Evolutionary conservation across 805 yeast species (phyloP).

Genomic region (Candida michaelii): DNA sequence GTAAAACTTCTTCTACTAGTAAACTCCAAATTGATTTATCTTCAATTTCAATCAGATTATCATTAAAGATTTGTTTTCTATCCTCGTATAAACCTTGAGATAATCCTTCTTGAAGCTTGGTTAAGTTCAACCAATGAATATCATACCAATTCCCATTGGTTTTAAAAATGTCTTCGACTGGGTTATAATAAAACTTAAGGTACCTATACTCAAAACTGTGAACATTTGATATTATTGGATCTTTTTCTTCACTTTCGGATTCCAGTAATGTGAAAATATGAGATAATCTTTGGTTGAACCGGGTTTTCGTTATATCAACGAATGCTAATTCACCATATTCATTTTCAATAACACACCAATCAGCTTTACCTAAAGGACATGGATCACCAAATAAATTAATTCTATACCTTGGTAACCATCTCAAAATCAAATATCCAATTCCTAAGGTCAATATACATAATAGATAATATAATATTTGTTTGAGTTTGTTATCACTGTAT

Average conservation of each 20-base stretch:
- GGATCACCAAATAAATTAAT: constrained; percentile 64
- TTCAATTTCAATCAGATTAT: constrained; percentile 70
- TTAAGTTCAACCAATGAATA: constrained; percentile 65
- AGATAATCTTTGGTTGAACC: constrained; percentile 73
- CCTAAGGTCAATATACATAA: constrained; percentile 67
- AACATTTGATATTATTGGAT: constrained; percentile 69
- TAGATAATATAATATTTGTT: constrained; percentile 48
- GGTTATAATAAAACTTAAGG: constrained; percentile 78
- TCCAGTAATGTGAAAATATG: constrained; percentile 51
- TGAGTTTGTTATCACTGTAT: constrained; percentile 54
- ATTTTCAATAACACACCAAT: constrained; percentile 92
- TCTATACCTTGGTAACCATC: constrained; percentile 85
- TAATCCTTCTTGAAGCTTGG: constrained; percentile 63
- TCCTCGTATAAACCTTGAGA: constrained; percentile 67
- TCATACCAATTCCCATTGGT: constrained; percentile 89
- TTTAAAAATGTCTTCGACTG: constrained; percentile 80
- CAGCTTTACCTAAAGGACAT: constrained; percentile 75
- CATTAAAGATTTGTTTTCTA: constrained; percentile 72
- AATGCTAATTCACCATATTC: constrained; percentile 84
- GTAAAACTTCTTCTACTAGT: constrained; percentile 82
- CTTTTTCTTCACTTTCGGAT: constrained; percentile 27
- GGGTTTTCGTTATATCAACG: constrained; percentile 51
- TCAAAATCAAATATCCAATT: constrained; percentile 62
- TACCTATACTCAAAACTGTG: constrained; percentile 80
- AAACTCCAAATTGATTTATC: constrained; percentile 68